Evolutionary conservation across 2,329 filamentous ascomycete genomes (phyloP), one percentile per base, ranked within the genome.

Genomic region (Colletotrichum paranaense): DNA sequence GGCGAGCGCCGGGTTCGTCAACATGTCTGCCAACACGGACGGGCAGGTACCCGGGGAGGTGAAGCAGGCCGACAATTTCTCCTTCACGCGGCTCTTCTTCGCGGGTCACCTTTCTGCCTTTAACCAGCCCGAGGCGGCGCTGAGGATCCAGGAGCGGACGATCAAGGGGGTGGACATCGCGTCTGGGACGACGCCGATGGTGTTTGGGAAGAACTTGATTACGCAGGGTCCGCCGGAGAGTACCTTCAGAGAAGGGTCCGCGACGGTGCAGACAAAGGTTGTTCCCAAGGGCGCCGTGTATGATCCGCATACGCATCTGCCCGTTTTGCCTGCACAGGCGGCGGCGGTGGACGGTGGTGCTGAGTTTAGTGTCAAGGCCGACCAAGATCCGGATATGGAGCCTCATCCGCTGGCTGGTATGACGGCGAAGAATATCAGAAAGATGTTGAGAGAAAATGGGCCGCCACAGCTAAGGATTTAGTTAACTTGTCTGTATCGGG

Each of bases 141-240:
- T 68, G 3, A n/a, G 69, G 5, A 68, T 72, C 4, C 65, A 68
- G 16, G 52, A 68, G 28, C 57, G 58, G 19, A 58, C 62, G 5
- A 63, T 72, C 30, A 62, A 38, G 9, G 69, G 69, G 1, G 65
- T 72, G 5, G 69, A 72, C 22, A 68, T 72, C n/a, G 69, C 69
- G 4, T 68, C 64, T 1, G 71, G 60, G 1, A 58, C 35, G 64
- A 72, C 1, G 11, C 26, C 57, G 1, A 72, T 68, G 69, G 30
- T 28, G 11, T 28, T 72, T 3, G 69, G 69, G 12, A 52, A 19
- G 52, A 63, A 63, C 12, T 5, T 72, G 6, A 52, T 32, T 5
- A 63, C 69, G 8, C 28, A 28, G 11, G 69, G 69, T 1, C 26
- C 64, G 0, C 28, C 24, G n/a, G 59, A 62, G 49, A 72, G 69